phyloP scores from a whole-genome alignment of 805 yeast genomes.

The Metschnikowia borealis region DNA sequence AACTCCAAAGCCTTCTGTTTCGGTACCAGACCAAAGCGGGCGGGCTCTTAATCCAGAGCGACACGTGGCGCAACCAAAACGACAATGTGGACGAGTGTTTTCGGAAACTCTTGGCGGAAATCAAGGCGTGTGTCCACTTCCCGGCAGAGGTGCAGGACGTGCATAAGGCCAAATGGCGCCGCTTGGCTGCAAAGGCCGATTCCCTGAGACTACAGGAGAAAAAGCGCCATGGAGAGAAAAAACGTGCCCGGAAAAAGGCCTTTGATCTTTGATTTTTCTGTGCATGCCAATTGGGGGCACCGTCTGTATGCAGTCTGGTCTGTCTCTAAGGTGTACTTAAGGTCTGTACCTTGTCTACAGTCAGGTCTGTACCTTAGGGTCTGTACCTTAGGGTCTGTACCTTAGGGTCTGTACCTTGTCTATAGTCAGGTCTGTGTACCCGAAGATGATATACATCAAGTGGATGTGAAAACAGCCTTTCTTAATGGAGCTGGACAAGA shows the following conservation, averaged over 20 bases:
- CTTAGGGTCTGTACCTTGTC: no score
- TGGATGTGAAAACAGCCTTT: no score
- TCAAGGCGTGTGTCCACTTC: conserved; percentile 45
- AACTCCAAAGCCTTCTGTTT: conserved; percentile 36
- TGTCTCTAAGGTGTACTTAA: no score
- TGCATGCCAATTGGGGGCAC: no score
- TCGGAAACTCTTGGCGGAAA: conserved; percentile 51
- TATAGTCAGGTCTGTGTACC: no score
- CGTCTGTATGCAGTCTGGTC: no score
- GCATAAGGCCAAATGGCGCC: conserved; percentile 51
- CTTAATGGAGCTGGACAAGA: no score
- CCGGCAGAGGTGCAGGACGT: conserved; percentile 45
- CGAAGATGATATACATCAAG: no score
- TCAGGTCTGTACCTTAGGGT: no score
- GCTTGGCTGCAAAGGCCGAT: conserved; percentile 26
- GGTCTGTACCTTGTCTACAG: no score
- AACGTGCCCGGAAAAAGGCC: conserved; percentile 31
- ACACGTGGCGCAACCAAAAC: conserved; percentile 54
- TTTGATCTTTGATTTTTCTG: conserved; percentile 22
- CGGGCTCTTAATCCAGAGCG: conserved; percentile 57
- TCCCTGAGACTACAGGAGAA: conserved; percentile 33
- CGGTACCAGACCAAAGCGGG: conserved; percentile 55
- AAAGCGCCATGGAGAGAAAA: conserved; percentile 37
- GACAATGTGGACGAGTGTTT: conserved; percentile 56
- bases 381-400: no score